Conservation (phyloP, 495 filamentous ascomycete genomes). For the Tirmania nivea region DNA sequence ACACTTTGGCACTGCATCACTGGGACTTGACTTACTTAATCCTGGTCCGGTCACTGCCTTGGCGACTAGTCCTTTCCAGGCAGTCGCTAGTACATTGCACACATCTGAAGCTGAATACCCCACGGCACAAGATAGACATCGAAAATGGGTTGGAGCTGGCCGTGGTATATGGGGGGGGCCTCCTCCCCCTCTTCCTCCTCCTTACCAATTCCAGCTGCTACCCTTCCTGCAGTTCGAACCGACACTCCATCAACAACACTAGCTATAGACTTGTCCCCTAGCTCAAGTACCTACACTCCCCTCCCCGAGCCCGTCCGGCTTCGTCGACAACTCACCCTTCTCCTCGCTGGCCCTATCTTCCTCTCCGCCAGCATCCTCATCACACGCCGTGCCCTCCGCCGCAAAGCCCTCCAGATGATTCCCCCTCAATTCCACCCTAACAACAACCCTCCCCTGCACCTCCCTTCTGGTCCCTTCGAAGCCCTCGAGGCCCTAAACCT, state of each 20-base stretch:
- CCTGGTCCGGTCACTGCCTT: too few species aligned
- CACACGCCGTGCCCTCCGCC: constrained; percentile 34
- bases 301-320: constrained; percentile 9
- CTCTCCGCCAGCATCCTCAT: constrained; percentile 35
- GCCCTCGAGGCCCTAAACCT: constrained; percentile 43
- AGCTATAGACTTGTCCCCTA: not conserved
- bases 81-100: too few species aligned
- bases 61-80: too few species aligned
- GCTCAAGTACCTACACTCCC: not conserved
- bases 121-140: too few species aligned
- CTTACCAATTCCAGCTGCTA: constrained; percentile 2
- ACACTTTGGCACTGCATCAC: too few species aligned
- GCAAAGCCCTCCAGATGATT: constrained; percentile 23
- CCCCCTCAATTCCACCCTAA: constrained; percentile 32
- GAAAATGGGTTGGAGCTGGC: not conserved
- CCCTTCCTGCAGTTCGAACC: constrained; percentile 4
- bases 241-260: constrained; percentile 17
- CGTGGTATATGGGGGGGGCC: not conserved
- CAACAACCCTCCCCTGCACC: constrained; percentile 13
- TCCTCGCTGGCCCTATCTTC: constrained; percentile 40
- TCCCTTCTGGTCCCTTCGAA: constrained; percentile 32
- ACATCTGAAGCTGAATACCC: too few species aligned
- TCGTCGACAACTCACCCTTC: constrained; percentile 22
- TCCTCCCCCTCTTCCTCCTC: not conserved
- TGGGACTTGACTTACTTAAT: too few species aligned